Conservation (phyloP, 2,329 filamentous ascomycete genomes). For the Teratosphaeria zuluensis region DNA sequence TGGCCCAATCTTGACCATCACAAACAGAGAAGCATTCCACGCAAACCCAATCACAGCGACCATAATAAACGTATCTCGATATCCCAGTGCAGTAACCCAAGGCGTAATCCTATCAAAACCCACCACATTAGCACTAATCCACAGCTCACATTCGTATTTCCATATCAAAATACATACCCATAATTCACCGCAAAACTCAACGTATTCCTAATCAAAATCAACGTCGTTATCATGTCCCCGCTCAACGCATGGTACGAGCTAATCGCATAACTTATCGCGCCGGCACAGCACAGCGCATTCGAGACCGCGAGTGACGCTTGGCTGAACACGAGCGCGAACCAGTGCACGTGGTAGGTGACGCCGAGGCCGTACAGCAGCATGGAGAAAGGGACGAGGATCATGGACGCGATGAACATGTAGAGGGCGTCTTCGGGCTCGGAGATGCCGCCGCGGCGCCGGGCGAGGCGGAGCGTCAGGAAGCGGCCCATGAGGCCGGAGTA, state of each 20-base stretch:
- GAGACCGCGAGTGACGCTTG: conserved; percentile 25
- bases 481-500: conserved; percentile 20
- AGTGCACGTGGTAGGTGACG: conserved; percentile 35
- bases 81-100: too few relatives aligned
- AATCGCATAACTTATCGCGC: conserved; percentile 36
- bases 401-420: conserved; percentile 30
- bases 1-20: too few relatives aligned
- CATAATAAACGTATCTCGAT: too few relatives aligned
- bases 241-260: conserved; percentile 37
- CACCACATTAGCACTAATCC: too few relatives aligned
- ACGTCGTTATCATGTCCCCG: conserved; percentile 35
- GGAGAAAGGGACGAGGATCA: conserved; percentile 34
- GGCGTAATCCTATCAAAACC: too few relatives aligned
- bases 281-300: not conserved
- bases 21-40: too few relatives aligned
- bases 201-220: conserved; percentile 40
- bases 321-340: conserved; percentile 36
- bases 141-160: too few relatives aligned
- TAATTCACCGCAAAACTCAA: conserved; percentile 35
- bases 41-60: too few relatives aligned
- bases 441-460: conserved; percentile 29
- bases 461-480: conserved; percentile 22
- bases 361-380: conserved; percentile 44
- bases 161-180: too few relatives aligned
- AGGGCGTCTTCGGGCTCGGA: conserved; percentile 31